These are phyloP conservation scores for Lentinula novae-zelandiae DNA, from an alignment of 1,284 basidiomycete species.

Conservation along the genomic window DNA sequence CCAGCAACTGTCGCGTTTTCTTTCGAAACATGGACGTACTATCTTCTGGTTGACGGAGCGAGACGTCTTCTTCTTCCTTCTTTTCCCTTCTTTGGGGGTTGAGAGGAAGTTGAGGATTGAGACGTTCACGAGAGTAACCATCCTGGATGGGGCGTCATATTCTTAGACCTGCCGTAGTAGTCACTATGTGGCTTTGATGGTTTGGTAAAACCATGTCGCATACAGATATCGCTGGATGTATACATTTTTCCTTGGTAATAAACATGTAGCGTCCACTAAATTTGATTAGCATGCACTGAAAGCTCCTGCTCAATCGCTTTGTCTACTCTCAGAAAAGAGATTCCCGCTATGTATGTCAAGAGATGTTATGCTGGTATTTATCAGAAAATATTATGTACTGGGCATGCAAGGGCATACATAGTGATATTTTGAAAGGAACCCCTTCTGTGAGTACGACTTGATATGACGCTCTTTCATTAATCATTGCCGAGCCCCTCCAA, in stretches of 20 bases:
- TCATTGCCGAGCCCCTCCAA: too few relatives aligned
- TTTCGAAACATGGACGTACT: slow-evolving; percentile 38
- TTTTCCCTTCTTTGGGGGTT: slow-evolving; percentile 6
- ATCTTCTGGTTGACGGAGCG: slow-evolving; percentile 70
- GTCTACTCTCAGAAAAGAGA: too few relatives aligned
- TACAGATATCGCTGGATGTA: slow-evolving; percentile 32
- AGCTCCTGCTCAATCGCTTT: too few relatives aligned
- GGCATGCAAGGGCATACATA: too few relatives aligned
- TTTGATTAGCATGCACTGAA: too few relatives aligned
- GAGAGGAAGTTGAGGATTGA: slow-evolving; percentile 17
- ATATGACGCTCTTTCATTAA: too few relatives aligned
- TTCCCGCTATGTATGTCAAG: too few relatives aligned
- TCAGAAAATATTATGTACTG: too few relatives aligned
- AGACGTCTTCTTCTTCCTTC: slow-evolving; percentile 49
- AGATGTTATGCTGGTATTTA: too few relatives aligned
- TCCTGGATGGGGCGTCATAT: slow-evolving; percentile 60
- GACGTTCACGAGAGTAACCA: slow-evolving; percentile 69
- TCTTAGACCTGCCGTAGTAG: slow-evolving; percentile 72
- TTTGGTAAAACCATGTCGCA: slow-evolving; percentile 74
- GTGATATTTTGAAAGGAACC: too few relatives aligned
- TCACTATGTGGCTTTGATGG: slow-evolving; percentile 78
- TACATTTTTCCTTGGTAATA: background rate
- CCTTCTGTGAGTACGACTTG: too few relatives aligned
- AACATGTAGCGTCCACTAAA: too few relatives aligned
- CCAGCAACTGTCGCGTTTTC: slow-evolving; percentile 23